phyloP scores from a whole-genome alignment of 73 alveolate genomes.

The Durusdinium trenchii region DNA sequence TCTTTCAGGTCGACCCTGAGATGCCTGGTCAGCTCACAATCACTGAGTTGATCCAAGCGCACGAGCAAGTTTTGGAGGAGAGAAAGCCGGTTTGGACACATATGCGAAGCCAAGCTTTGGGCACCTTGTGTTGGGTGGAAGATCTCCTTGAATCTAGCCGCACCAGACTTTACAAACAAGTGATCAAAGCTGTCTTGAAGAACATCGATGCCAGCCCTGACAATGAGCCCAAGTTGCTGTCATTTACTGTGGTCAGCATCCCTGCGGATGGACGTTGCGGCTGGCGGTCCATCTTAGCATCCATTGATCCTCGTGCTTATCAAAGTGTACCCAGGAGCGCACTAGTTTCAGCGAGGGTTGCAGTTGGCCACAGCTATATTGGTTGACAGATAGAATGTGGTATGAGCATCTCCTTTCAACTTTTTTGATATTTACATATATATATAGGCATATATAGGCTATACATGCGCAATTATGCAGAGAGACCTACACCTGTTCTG shows the following conservation, averaged over 20 bases:
- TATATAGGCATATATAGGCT: background rate
- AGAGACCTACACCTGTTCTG: background rate
- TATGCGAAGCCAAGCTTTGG: background rate
- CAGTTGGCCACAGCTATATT: background rate
- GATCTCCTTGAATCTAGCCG: background rate
- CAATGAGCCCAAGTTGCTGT: background rate
- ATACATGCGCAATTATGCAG: background rate
- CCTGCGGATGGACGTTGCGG: background rate
- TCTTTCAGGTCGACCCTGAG: background rate
- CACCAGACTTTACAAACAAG: background rate
- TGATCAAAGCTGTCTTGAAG: background rate
- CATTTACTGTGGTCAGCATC: background rate
- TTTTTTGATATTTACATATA: background rate
- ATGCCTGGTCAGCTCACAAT: background rate
- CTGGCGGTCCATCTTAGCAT: background rate
- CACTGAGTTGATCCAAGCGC: background rate
- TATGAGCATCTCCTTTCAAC: background rate
- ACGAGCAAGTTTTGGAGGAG: background rate
- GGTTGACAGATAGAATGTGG: background rate
- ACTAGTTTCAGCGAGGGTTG: background rate
- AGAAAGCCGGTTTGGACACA: background rate
- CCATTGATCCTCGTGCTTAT: background rate
- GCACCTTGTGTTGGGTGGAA: background rate
- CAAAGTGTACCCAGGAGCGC: background rate
- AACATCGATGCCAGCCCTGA: background rate